Conservation (phyloP, 345 rosid species). For the Eucalyptus sp. region DNA sequence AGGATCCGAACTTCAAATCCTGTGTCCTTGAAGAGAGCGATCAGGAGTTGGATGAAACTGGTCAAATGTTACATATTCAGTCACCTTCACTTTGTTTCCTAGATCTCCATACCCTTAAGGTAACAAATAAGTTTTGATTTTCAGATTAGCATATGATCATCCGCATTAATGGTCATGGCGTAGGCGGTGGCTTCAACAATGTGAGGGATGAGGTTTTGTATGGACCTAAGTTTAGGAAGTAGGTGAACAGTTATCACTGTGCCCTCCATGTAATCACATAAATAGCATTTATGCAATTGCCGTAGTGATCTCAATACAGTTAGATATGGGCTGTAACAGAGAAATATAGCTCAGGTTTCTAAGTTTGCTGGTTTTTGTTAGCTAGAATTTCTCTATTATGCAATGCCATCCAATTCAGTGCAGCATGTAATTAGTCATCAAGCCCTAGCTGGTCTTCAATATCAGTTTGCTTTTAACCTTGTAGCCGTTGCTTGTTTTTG, state of each 20-base stretch:
- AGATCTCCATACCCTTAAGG: conserved; percentile 71
- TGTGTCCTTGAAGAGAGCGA: conserved; percentile 16
- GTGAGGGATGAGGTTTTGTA: neutral
- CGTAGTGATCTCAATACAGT: neutral
- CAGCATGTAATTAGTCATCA: neutral
- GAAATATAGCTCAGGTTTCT: neutral
- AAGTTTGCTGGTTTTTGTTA: neutral
- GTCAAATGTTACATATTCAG: conserved; percentile 35
- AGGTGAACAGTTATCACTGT: neutral
- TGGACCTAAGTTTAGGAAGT: neutral
- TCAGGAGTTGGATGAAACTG: conserved; percentile 19
- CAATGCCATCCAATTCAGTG: neutral
- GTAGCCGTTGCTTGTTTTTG: neutral
- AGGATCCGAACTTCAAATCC: conserved; percentile 7
- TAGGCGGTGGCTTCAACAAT: neutral
- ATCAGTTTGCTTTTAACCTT: neutral
- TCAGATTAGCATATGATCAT: neutral
- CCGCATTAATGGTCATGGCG: neutral
- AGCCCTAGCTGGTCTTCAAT: neutral
- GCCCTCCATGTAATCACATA: neutral
- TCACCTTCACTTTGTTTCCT: conserved; percentile 79
- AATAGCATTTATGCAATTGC: neutral
- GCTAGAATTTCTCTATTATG: neutral
- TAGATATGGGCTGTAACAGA: neutral
- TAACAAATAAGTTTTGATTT: conserved; percentile 1